phyloP scores from a whole-genome alignment of 345 rosid species.

The Populus deltoides region DNA sequence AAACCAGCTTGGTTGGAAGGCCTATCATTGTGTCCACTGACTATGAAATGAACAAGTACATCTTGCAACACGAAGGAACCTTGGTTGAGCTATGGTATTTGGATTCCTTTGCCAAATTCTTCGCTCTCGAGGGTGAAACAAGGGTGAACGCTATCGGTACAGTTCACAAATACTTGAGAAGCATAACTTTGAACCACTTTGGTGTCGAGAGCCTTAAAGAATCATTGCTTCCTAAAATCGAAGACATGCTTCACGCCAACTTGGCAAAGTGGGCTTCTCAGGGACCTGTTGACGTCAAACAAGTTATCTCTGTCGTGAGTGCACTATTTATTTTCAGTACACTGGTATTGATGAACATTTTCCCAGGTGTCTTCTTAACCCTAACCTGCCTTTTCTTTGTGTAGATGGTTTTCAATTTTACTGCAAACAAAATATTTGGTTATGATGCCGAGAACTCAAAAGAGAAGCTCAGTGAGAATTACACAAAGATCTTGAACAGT shows the following conservation, averaged over 20 bases:
- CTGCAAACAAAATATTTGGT: conserved; percentile 20
- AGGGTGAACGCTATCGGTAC: neutral
- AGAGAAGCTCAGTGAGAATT: conserved; percentile 17
- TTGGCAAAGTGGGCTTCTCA: neutral
- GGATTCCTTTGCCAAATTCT: conserved; percentile 14
- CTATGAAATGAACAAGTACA: conserved; percentile 18
- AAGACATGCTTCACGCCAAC: conserved; percentile 12
- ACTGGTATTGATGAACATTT: neutral
- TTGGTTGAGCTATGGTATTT: conserved; percentile 16
- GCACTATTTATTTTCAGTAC: neutral
- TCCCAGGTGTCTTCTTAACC: neutral
- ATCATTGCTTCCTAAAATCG: conserved; percentile 15
- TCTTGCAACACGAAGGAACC: conserved; percentile 19
- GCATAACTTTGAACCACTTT: conserved; percentile 9
- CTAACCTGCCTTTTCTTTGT: neutral
- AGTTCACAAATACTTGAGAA: conserved; percentile 18
- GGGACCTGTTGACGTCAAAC: neutral
- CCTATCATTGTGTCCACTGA: conserved; percentile 22
- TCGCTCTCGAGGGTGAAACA: conserved; percentile 11
- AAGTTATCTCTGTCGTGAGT: conserved; percentile 8
- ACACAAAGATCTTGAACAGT: neutral
- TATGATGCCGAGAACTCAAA: conserved; percentile 14
- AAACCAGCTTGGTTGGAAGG: neutral
- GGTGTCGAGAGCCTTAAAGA: conserved; percentile 21
- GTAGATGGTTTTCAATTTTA: conserved; percentile 32